A percentile compares a stretch with the other conserved stretches of the same genome.
These are phyloP conservation scores for Galerina marginata DNA, from an alignment of 768 basidiomycete genomes.

Conservation along the genomic window DNA sequence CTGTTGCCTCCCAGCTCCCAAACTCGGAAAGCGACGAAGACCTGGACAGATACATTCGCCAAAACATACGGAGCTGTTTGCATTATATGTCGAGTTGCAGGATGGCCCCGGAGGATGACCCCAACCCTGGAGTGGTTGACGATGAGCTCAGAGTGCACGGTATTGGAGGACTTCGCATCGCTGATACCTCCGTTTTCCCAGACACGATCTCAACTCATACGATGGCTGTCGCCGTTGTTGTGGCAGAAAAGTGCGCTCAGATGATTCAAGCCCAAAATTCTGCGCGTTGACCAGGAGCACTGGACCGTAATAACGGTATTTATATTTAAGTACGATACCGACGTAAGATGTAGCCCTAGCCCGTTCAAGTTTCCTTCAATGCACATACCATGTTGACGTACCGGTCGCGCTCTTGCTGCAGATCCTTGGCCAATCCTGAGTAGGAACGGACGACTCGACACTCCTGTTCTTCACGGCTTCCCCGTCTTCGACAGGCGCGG, in stretches of 20 bases:
- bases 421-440: too few relatives aligned
- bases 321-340: too few relatives aligned
- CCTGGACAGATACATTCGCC: not conserved
- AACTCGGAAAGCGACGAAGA: not conserved
- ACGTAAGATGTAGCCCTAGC: too few relatives aligned
- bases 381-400: too few relatives aligned
- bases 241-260: constrained; percentile 6
- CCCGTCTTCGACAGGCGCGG: too few relatives aligned
- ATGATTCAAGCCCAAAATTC: too few relatives aligned
- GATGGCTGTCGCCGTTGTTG: not conserved
- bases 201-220: not conserved
- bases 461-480: too few relatives aligned
- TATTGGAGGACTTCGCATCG: not conserved
- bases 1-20: not conserved
- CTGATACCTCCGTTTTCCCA: not conserved
- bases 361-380: too few relatives aligned
- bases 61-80: not conserved
- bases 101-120: not conserved
- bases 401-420: too few relatives aligned
- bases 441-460: too few relatives aligned
- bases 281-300: too few relatives aligned
- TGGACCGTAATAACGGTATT: too few relatives aligned
- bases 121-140: constrained; percentile 1
- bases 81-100: not conserved
- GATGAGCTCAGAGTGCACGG: constrained; percentile 6